Base-by-base conservation (phyloP, 495 filamentous ascomycete genomes). In the Podospora appendiculata region DNA sequence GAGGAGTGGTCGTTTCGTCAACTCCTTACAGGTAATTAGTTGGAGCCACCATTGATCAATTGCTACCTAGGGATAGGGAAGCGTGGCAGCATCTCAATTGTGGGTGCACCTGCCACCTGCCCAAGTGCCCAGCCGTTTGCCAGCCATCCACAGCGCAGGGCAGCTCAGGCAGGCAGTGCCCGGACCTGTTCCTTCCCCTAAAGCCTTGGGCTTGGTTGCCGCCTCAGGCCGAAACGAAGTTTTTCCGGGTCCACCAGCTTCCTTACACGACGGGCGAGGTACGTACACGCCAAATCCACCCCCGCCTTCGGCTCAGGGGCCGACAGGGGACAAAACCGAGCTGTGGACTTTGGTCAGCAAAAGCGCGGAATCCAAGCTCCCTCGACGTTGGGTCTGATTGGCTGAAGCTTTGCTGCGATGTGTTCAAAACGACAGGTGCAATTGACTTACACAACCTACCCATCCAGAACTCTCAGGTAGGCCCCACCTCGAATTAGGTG, bases 1-100 rank as follows among this genome's bases (percentile, higher is more conserved):
- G 17, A 41, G 51, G 41, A 56, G 57, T 47, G 51, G 58, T 50
- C 25, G 25, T 25, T 25, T 25, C 25, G 25, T 25, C 25, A 25
- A 25, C 25, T 25, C 25, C 25, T 25, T 25, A 25, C 25, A 25
- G 25, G 25, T 25, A 25, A 25, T 25, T 5, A 25, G 25, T 55
- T 44, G 51, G 54, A 54, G 58, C 58, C 60, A 50, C 57, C 51
- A 47, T 64, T 57, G 51, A 58, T 62, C 63, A 66, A 62, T 60
- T 58, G 54, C 56, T 58, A 25, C 25, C 25, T 25, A 25, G 25
- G 25, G 25, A 25, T 25, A 57, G 59, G 64, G 62, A 65, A 67
- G 55, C 64, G 64, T 67, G 64, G 64, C 25, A 25, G 25, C 64
- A 67, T 67, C 62, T 67, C 64, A 59, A 58, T 47, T 64, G 64